A percentile compares a stretch with the other conserved stretches of the same genome.
These are phyloP conservation scores for Keqinozyma sinolaborantium DNA, from an alignment of 1,139 yeast species.

Conservation along the genomic window DNA sequence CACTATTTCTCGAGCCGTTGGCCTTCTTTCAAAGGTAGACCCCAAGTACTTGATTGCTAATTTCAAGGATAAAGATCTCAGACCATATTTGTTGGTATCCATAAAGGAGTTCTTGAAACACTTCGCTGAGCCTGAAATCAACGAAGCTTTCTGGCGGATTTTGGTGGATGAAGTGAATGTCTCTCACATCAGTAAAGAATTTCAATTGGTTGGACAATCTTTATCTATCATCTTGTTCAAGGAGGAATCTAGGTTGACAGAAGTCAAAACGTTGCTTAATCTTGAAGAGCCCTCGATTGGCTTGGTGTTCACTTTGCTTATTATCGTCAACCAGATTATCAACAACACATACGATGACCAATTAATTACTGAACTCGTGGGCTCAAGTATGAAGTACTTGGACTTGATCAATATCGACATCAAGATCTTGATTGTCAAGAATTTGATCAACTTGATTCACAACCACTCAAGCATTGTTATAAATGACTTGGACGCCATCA, in stretches of 20 bases:
- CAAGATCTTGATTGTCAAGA: conserved; percentile 31
- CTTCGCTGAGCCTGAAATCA: conserved; percentile 6
- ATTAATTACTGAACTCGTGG: conserved; percentile 11
- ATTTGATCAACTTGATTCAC: conserved; percentile 25
- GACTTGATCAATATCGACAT: conserved; percentile 30
- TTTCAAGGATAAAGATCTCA: conserved; percentile 6
- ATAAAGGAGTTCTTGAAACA: conserved; percentile 8
- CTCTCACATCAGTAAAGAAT: conserved; percentile 13
- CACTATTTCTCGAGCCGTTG: conserved; percentile 11
- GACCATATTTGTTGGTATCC: conserved; percentile 4
- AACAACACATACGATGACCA: conserved; percentile 13
- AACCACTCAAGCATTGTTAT: conserved; percentile 58
- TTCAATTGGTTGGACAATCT: conserved; percentile 30
- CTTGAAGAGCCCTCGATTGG: conserved; percentile 11
- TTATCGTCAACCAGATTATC: conserved; percentile 30
- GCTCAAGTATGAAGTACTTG: conserved; percentile 14
- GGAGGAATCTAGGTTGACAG: conserved; percentile 11
- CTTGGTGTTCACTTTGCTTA: conserved; percentile 27
- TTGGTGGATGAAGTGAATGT: conserved; percentile 9
- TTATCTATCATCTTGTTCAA: conserved; percentile 20
- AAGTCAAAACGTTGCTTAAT: conserved; percentile 12
- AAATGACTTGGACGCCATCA: conserved; percentile 45
- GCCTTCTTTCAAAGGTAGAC: conserved; percentile 8
- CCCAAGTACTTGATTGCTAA: conserved; percentile 15
- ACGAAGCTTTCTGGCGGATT: conserved; percentile 6